phyloP scores from a whole-genome alignment of 2,329 filamentous ascomycete species.

The Ophiostoma triangulosporum region DNA sequence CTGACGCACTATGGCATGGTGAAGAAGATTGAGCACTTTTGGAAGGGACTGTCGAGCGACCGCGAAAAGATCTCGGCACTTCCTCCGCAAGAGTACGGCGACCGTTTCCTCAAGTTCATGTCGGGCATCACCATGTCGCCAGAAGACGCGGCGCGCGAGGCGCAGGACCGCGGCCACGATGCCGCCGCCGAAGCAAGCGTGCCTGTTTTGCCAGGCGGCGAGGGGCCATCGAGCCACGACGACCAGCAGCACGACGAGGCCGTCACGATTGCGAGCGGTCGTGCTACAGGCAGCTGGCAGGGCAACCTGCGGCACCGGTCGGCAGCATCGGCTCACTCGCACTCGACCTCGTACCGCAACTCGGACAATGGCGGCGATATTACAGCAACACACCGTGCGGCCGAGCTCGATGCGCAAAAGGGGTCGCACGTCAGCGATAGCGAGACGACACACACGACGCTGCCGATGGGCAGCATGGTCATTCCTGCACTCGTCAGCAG shows the following conservation, averaged over 20 bases:
- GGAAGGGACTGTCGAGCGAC: slow-evolving; percentile 81
- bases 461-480: neutral
- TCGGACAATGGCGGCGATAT: slow-evolving; percentile 10
- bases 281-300: slow-evolving; percentile 15
- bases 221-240: neutral
- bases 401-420: slow-evolving; percentile 25
- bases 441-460: slow-evolving; percentile 1
- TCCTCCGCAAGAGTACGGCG: slow-evolving; percentile 79
- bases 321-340: slow-evolving; percentile 18
- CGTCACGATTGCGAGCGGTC: slow-evolving; percentile 18
- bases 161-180: slow-evolving; percentile 41
- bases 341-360: neutral
- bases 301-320: slow-evolving; percentile 19
- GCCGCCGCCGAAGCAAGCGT: neutral
- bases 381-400: slow-evolving; percentile 27
- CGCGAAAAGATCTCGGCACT: slow-evolving; percentile 84
- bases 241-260: neutral
- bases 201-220: neutral
- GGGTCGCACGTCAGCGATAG: neutral
- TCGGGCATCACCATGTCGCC: slow-evolving; percentile 78
- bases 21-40: slow-evolving; percentile 92
- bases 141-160: slow-evolving; percentile 54
- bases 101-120: slow-evolving; percentile 89
- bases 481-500: neutral
- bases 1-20: slow-evolving; percentile 89